Evolutionary conservation across 495 filamentous ascomycete genomes (phyloP), one percentile per base, ranked within the genome.

Genomic region (Aspergillus steynii): DNA sequence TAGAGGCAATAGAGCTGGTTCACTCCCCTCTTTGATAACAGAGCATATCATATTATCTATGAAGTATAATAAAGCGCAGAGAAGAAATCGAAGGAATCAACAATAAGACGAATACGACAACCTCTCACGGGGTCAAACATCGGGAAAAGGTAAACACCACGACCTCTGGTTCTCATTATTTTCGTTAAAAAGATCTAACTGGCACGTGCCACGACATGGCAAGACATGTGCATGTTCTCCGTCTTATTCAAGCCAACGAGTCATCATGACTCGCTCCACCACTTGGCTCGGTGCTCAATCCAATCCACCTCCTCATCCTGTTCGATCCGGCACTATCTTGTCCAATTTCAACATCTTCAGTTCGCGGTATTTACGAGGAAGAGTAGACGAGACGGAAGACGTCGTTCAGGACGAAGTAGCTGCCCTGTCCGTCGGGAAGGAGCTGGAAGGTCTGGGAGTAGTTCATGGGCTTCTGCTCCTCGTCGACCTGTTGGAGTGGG

Each of bases 391-490:
- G 82, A 65, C 87, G 87, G 85, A 97, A 97, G 76, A 96, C 77
- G 71, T 98, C 93, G 81, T 97, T 97, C 78, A 86, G 87, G 68
- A 97, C 88, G 71, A 84, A 96, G 81, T 87, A 97, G 75, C 80
- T 85, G 49, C 86, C 89, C 29, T 65, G 10, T n/a, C 75, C 77
- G 29, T 93, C 89, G 42, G 87, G 88, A 61, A 83, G 71, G 50
- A 97, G 85, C 66, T 93, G 89, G 83, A 97, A 98, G 31, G 79
- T 74, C 80, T 98, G 93, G 34, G 86, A 86, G 77, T 90, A 98
- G 81, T 82, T 89, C 84, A 96, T 91, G 47, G 92, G 90, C 61
- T 83, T 81, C 63, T 87, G 77, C 71, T 91, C 84, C 56, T 90
- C 92, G 59, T 97, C 93, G 65, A 92, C 86, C 93, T 97, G 66